Evolutionary conservation across 2,329 filamentous ascomycete species (phyloP), one percentile per base, ranked within the genome.

Genomic region (Dactylonectria estremocensis): DNA sequence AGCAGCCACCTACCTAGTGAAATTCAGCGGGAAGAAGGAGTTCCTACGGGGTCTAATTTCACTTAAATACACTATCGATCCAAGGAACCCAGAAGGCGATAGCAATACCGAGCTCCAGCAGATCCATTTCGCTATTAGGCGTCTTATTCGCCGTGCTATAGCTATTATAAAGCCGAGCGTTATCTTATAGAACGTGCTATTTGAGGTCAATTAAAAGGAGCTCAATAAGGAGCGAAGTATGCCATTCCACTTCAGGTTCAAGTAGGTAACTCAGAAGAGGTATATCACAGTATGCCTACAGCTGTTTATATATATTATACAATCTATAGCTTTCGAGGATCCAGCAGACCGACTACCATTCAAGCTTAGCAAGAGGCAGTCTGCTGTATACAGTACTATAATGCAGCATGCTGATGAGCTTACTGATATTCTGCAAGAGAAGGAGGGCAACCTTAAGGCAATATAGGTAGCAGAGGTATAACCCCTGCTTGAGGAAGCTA

Each of bases 191-290:
- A n/a, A n/a, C n/a, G n/a, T n/a, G n/a, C n/a, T n/a, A n/a, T n/a
- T n/a, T n/a, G n/a, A n/a, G 10, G 14, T 55, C 7, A 40, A 55
- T 14, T 28, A 28, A 10, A 55, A 55, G 35, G 31, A 55, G 14
- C 5, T 55, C 16, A 18, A 55, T 28, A 58, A 71, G 22, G 49
- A 43, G 2, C 57, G 16, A 14, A 40, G 3, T 40, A 54, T n/a
- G 5, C 16, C 14, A n/a, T 54, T 54, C 18, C 18, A 54, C n/a
- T 54, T 54, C 9, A 18, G 11, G 13, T 54, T 54, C 8, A 54
- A 54, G 16, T 3, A 28, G 14, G n/a, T n/a, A 35, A 54, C 31
- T 18, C 9, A 18, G 7, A 54, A 54, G 31, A 54, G 13, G 10
- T 54, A 54, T 54, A 54, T 37, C 18, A 35, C 9, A 31, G 18